Conservation (phyloP, 768 basidiomycete species). For the Leccinum incarnatum region DNA sequence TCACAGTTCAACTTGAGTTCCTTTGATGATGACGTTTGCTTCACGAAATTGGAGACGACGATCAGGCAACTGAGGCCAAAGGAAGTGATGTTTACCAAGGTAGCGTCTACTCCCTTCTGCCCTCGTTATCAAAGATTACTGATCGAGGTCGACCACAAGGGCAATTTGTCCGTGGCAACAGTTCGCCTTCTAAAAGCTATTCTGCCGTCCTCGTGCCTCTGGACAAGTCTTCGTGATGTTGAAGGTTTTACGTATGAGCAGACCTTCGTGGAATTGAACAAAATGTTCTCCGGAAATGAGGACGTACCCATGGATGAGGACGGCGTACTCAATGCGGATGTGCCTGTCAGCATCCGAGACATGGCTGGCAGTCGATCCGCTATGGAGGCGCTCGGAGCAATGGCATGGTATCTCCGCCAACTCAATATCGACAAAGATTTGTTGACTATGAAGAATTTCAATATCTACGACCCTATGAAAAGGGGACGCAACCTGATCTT, state of each 20-base stretch:
- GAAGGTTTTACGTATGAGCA: slow-evolving; percentile 81
- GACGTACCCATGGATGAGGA: slow-evolving; percentile 50
- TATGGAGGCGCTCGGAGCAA: slow-evolving; percentile 83
- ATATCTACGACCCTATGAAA: slow-evolving; percentile 94
- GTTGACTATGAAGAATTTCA: slow-evolving; percentile 95
- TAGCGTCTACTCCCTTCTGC: slow-evolving; percentile 23
- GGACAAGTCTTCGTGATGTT: slow-evolving; percentile 79
- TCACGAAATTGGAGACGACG: slow-evolving; percentile 91
- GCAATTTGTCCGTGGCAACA: slow-evolving; percentile 81
- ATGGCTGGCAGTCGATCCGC: slow-evolving; percentile 66
- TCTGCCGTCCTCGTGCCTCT: slow-evolving; percentile 77
- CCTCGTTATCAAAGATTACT: not conserved
- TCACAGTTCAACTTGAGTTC: slow-evolving; percentile 90
- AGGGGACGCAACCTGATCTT: slow-evolving; percentile 80
- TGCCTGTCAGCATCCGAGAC: slow-evolving; percentile 73
- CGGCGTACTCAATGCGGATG: slow-evolving; percentile 28
- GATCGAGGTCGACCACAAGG: slow-evolving; percentile 43
- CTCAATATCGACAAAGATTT: slow-evolving; percentile 97
- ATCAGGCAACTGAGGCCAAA: slow-evolving; percentile 89
- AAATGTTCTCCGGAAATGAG: slow-evolving; percentile 53
- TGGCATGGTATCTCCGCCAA: slow-evolving; percentile 93
- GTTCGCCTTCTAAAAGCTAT: slow-evolving; percentile 77
- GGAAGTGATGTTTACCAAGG: slow-evolving; percentile 90
- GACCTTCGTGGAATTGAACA: slow-evolving; percentile 65
- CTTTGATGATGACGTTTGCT: slow-evolving; percentile 90